Evolutionary conservation across 768 basidiomycete species (phyloP).

Genomic region (Porphyrellus cyaneotinctus): DNA sequence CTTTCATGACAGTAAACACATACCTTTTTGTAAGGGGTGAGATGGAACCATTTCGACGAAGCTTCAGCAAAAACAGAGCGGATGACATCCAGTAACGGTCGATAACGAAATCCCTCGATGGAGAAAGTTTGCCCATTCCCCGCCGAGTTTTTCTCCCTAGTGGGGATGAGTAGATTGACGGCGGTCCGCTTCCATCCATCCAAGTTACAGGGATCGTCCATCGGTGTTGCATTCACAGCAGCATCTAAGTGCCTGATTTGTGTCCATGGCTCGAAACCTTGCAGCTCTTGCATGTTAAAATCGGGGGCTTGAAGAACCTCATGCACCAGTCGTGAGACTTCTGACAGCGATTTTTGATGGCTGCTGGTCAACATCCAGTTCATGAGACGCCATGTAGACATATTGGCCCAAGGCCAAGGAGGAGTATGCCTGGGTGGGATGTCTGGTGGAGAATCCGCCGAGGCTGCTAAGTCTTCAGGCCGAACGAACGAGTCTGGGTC

Average conservation of each 20-base stretch:
- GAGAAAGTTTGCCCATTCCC: slow-evolving; percentile 17
- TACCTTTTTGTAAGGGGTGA: slow-evolving; percentile 20
- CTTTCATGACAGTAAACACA: neutral
- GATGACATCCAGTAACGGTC: slow-evolving; percentile 16
- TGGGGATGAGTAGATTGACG: neutral
- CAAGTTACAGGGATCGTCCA: neutral
- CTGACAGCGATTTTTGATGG: neutral
- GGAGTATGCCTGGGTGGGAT: neutral
- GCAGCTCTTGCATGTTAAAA: slow-evolving; percentile 1
- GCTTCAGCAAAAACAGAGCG: slow-evolving; percentile 6
- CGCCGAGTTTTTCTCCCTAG: neutral
- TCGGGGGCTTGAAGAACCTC: slow-evolving; percentile 2
- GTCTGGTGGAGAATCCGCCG: neutral
- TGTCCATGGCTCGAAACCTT: neutral
- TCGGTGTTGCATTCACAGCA: neutral
- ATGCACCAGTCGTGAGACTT: neutral
- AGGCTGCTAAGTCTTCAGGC: neutral
- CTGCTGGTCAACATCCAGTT: slow-evolving; percentile 6
- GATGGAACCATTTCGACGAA: slow-evolving; percentile 15
- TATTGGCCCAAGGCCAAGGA: slow-evolving; percentile 16
- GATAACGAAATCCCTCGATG: slow-evolving; percentile 27
- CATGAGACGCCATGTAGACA: slow-evolving; percentile 11
- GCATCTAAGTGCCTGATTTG: neutral
- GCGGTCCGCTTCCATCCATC: neutral
- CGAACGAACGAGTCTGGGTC: neutral